phyloP scores from a whole-genome alignment of 805 yeast genomes.

The Kuraishia ogatae region DNA sequence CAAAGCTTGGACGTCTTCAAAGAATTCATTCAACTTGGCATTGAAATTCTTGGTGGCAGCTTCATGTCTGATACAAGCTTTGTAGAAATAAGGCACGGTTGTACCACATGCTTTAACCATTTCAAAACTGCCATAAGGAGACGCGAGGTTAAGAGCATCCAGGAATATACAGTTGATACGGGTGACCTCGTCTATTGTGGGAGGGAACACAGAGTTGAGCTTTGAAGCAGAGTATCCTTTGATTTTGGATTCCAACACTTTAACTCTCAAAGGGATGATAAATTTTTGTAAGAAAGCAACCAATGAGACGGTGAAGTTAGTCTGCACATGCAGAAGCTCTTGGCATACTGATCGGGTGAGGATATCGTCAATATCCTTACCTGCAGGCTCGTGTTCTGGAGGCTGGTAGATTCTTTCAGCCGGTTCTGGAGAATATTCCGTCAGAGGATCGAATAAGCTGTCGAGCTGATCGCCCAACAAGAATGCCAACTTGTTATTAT shows the following conservation, averaged over 20 bases:
- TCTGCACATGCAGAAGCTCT: constrained; percentile 66
- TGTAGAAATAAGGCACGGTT: constrained; percentile 83
- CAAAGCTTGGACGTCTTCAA: constrained; percentile 23
- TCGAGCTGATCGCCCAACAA: constrained; percentile 80
- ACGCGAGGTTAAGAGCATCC: constrained; percentile 63
- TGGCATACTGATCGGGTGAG: constrained; percentile 45
- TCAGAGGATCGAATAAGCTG: constrained; percentile 79
- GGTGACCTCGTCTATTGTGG: constrained; percentile 90
- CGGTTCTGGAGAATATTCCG: constrained; percentile 88
- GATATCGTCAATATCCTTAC: constrained; percentile 11
- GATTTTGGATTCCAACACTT: constrained; percentile 48
- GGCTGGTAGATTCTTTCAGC: constrained; percentile 64
- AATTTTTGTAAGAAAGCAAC: constrained; percentile 73
- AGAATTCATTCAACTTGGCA: constrained; percentile 32
- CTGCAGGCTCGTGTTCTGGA: constrained; percentile 28
- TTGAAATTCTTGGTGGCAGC: constrained; percentile 74
- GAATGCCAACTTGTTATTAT: constrained; percentile 69
- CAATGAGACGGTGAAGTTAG: constrained; percentile 61
- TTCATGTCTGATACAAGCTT: constrained; percentile 89
- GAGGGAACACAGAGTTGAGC: constrained; percentile 79
- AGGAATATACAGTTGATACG: constrained; percentile 80
- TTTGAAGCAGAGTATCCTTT: constrained; percentile 49
- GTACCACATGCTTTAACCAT: constrained; percentile 72
- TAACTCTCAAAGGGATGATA: constrained; percentile 68
- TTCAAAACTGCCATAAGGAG: constrained; percentile 65